Conservation (phyloP, 805 yeast species). For the Starmera amethionina region DNA sequence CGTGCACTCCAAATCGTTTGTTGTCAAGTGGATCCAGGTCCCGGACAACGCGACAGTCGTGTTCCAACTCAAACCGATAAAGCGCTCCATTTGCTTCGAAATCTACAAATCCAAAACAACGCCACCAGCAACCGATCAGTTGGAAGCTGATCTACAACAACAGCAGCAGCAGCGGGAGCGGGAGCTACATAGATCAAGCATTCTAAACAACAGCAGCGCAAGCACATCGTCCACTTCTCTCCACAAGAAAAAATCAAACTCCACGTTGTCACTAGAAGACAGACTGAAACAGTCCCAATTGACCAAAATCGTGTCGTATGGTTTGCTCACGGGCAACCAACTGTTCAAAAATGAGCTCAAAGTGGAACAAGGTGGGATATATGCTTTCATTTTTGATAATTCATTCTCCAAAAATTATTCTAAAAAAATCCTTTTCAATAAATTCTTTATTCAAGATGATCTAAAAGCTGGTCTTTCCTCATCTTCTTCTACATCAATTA, state of each 20-base stretch:
- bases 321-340: slow-evolving; percentile 50
- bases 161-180: slow-evolving; percentile 19
- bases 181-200: not conserved
- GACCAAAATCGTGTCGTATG: slow-evolving; percentile 41
- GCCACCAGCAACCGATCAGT: not conserved
- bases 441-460: slow-evolving; percentile 18
- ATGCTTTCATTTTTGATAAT: slow-evolving; percentile 87
- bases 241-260: slow-evolving; percentile 24
- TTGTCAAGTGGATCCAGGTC: slow-evolving; percentile 84
- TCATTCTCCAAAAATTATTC: slow-evolving; percentile 79
- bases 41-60: slow-evolving; percentile 55
- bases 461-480: slow-evolving; percentile 5
- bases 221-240: slow-evolving; percentile 13
- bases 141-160: slow-evolving; percentile 4
- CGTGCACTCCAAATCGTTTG: slow-evolving; percentile 79
- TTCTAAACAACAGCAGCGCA: slow-evolving; percentile 1
- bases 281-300: slow-evolving; percentile 47
- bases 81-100: slow-evolving; percentile 41
- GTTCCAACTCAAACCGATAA: slow-evolving; percentile 78
- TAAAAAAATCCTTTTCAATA: slow-evolving; percentile 66
- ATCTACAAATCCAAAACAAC: slow-evolving; percentile 19
- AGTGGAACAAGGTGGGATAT: slow-evolving; percentile 57
- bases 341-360: slow-evolving; percentile 50
- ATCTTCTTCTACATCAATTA: slow-evolving; percentile 12
- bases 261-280: slow-evolving; percentile 39